phyloP scores from a whole-genome alignment of 78 protist genomes.

The Anaeramoeba ignava region DNA sequence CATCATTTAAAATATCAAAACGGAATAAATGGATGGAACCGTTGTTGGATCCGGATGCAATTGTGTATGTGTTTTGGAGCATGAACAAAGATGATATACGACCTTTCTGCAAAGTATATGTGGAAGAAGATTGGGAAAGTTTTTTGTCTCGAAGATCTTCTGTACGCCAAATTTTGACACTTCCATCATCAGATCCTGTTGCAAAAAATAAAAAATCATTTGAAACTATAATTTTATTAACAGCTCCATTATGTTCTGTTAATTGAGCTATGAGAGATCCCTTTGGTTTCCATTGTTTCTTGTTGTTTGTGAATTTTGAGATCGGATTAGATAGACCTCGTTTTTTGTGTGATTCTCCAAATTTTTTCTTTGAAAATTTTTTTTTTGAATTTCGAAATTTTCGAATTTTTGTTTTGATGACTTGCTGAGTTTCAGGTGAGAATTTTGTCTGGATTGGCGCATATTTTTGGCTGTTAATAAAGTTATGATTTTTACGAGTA shows the following conservation, averaged over 20 bases:
- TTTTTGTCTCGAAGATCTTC: not conserved
- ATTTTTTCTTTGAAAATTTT: too few relatives aligned
- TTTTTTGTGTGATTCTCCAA: too few relatives aligned
- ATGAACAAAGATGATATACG: not conserved
- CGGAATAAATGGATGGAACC: not conserved
- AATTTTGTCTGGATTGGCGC: too few relatives aligned
- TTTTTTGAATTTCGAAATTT: too few relatives aligned
- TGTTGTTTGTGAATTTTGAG: too few relatives aligned
- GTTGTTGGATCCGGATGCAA: not conserved
- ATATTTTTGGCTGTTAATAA: too few relatives aligned
- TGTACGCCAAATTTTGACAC: not conserved
- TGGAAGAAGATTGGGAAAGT: not conserved
- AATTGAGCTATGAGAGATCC: not conserved
- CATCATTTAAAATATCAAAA: too few relatives aligned
- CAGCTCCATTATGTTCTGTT: not conserved
- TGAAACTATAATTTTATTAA: not conserved
- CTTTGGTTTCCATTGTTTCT: not conserved
- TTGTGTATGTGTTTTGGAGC: not conserved
- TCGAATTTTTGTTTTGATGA: too few relatives aligned
- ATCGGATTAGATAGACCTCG: too few relatives aligned
- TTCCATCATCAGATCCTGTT: not conserved
- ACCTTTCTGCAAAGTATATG: not conserved
- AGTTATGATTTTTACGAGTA: too few relatives aligned
- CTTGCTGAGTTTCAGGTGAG: too few relatives aligned
- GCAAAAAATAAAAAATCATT: not conserved